A percentile compares a stretch with the other conserved stretches of the same genome.
These are phyloP conservation scores for Chernovozyma sophiae-reginae DNA, from an alignment of 1,139 yeast species.

Conservation along the genomic window DNA sequence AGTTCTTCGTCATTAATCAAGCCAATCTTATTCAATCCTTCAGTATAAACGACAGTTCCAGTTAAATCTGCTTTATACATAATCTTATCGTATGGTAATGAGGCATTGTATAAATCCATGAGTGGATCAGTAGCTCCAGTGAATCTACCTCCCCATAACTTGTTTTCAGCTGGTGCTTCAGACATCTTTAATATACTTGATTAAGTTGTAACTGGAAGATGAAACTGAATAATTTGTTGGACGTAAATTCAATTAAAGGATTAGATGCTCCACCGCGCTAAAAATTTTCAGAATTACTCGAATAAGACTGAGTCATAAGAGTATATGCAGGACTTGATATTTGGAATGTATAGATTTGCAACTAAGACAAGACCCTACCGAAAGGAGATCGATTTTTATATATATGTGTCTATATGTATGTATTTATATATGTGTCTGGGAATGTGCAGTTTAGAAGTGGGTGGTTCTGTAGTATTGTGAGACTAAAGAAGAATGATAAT, in stretches of 20 bases:
- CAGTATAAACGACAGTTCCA: conserved; percentile 90
- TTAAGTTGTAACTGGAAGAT: neutral
- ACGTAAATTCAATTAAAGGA: neutral
- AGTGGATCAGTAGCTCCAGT: conserved; percentile 96
- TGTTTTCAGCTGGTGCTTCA: conserved; percentile 50
- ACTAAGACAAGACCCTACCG: too few species aligned
- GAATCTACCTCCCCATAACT: conserved; percentile 98
- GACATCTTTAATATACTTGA: conserved; percentile 20
- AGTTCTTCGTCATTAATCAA: conserved; percentile 71
- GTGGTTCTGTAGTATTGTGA: too few species aligned
- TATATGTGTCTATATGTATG: too few species aligned
- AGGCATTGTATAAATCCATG: conserved; percentile 96
- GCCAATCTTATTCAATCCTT: conserved; percentile 77
- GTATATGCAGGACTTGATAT: too few species aligned
- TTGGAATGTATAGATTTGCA: too few species aligned
- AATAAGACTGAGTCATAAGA: conserved; percentile 14
- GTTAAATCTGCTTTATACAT: conserved; percentile 94
- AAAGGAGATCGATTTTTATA: too few species aligned
- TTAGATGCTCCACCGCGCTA: conserved; percentile 36
- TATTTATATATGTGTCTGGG: too few species aligned
- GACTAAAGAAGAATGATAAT: too few species aligned
- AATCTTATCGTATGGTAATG: conserved; percentile 89
- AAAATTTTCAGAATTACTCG: conserved; percentile 18
- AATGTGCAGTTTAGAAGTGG: too few species aligned
- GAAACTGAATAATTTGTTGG: conserved; percentile 1